Evolutionary conservation across 208 protist genomes (phyloP), one percentile per base, ranked within the genome.

Genomic region (Trypanosoma caninum): DNA sequence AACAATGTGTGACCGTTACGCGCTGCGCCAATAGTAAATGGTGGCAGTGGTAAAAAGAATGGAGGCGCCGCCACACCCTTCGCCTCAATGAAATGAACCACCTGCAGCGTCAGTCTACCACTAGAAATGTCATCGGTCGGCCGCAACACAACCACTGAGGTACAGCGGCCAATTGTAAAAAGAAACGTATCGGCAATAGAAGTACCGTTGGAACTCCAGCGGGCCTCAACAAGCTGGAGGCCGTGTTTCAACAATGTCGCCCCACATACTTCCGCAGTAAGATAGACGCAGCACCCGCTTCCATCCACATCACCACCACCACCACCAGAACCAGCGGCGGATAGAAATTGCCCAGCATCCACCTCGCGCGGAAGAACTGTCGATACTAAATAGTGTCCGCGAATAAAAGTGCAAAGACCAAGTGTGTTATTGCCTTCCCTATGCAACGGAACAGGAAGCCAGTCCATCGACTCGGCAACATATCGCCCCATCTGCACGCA

Each of bases 401-500:
- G 64, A 23, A 70, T 47, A 42, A 70, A 50, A 9, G 64, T 70
- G 55, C 64, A 70, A 20, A 70, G 31, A 16, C 64, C 64, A 1
- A 70, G 27, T 9, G 23, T 18, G 18, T 70, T 55, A 18, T 70
- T 70, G 33, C 63, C 64, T 30, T 13, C 5, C 14, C 57, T 40
- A 38, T 59, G 54, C 28, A 68, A 25, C 27, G 64, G 48, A 23
- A 70, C 55, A 23, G 64, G 64, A 4, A 70, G 44, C 64, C 64
- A 70, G 20, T 53, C 50, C 64, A 70, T 63, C n/a, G 45, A 45
- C 9, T 41, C 44, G 2, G 22, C 28, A 5, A 41, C 34, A 3
- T 60, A 27, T 18, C 42, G 25, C 7, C 64, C 64, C 1, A 70
- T 44, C 23, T 50, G 30, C 30, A 61, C 64, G 20, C 33, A 41